Conservation (phyloP, 805 yeast species). For the Maudiozyma barnettii region DNA sequence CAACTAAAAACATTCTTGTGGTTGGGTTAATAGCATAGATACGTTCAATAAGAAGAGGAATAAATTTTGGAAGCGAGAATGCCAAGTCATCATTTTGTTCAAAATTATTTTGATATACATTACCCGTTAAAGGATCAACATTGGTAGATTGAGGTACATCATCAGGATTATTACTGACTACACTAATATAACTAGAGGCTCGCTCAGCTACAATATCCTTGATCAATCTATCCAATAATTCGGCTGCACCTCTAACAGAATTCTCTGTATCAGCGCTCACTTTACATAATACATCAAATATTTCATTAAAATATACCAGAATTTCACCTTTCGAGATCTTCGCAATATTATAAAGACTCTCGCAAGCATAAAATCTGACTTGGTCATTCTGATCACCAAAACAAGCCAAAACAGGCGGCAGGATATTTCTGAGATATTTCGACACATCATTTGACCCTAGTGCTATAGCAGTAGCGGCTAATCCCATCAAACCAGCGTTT, state of each 20-base stretch:
- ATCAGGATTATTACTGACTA: constrained; percentile 44
- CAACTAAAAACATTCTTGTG: constrained; percentile 81
- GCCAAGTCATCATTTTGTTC: constrained; percentile 45
- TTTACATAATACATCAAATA: constrained; percentile 84
- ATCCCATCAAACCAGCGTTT: constrained; percentile 91
- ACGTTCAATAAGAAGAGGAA: constrained; percentile 84
- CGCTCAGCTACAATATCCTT: constrained; percentile 94
- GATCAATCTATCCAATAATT: constrained; percentile 76
- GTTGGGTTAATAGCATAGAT: constrained; percentile 89
- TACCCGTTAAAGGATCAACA: constrained; percentile 44
- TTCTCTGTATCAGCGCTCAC: constrained; percentile 85
- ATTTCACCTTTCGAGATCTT: constrained; percentile 96
- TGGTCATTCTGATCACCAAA: constrained; percentile 97
- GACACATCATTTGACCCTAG: constrained; percentile 80
- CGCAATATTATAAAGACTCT: constrained; percentile 88
- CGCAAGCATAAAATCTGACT: constrained; percentile 95
- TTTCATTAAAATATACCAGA: constrained; percentile 81
- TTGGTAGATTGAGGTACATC: constrained; percentile 36
- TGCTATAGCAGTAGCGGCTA: constrained; percentile 94
- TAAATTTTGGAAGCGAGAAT: constrained; percentile 76
- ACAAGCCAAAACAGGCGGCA: constrained; percentile 89
- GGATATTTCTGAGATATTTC: constrained; percentile 67
- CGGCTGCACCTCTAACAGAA: constrained; percentile 92
- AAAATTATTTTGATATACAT: constrained; percentile 50
- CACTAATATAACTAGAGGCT: constrained; percentile 77